Evolutionary conservation across 148 eudicot genomes (phyloP), one percentile per base, ranked within the genome.

Genomic region (Limonium bicolor): DNA sequence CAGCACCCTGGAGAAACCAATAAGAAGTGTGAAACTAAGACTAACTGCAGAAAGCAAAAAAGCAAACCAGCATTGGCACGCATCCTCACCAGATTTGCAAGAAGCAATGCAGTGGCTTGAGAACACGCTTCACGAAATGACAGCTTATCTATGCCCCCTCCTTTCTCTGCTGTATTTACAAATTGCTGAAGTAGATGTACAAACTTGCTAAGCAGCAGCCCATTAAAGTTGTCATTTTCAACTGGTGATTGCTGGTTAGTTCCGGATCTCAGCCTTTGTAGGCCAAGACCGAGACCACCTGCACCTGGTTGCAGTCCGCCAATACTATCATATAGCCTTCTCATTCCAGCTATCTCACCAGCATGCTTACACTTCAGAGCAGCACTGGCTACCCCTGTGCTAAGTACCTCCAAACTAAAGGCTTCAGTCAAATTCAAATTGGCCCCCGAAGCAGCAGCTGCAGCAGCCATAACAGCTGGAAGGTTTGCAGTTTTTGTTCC

Each of bases 341-440:
- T 78, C 99, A 92, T 92, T 53, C 99, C 99, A 31, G 78, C 95
- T 69, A 92, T 92, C 76, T 92, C 99, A 61, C 99, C 99, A 64
- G 93, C 94, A 62, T 81, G 81, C 58, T 92, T 92, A 50, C 85
- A 69, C 59, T 85, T 92, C 32, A 63, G 77, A 50, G 99, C 92
- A 34, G 99, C 93, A 62, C 99, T 92, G 41, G 92, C 78, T 57
- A 92, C 69, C 48, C 86, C 87, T 13, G 95, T 92, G 51, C 87
- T 82, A 46, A 92, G 95, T 55, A 92, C 99, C 76, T 92, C 99
- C 61, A 92, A 60, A 63, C 78, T 81, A 67, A 92, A 78, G 28
- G 88, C 79, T 60, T 92, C 99, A 23, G 71, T 75, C 56, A 76
- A 59, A 57, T 71, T 76, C 37, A 92, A 62, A 56, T 72, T 78